These are phyloP conservation scores for Beauveria medogensis DNA, from an alignment of 2,329 filamentous ascomycete species.

Conservation along the genomic window DNA sequence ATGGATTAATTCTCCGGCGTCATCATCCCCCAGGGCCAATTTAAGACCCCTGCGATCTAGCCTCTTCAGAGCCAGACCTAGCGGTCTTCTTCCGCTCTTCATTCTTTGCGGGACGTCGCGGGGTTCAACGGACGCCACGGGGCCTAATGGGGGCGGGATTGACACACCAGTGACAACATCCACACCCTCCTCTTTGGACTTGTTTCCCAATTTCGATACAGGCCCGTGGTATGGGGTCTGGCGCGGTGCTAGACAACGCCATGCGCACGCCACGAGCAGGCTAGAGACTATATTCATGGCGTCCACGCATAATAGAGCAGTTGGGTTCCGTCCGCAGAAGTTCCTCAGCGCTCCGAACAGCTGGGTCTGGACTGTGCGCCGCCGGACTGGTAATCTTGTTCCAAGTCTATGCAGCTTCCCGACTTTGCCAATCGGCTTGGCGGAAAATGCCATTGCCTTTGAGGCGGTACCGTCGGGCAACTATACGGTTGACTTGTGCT, in stretches of 20 bases:
- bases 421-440: neutral
- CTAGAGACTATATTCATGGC: neutral
- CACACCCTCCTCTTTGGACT: neutral
- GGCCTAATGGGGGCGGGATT: neutral
- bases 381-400: neutral
- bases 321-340: neutral
- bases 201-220: slow-evolving; percentile 9
- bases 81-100: neutral
- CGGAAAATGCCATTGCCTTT: neutral
- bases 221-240: slow-evolving; percentile 6
- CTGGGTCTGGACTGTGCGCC: neutral
- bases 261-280: neutral
- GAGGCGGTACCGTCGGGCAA: neutral
- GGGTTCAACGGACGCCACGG: neutral
- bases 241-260: neutral
- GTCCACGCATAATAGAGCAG: neutral
- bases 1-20: neutral
- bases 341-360: neutral
- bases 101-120: neutral
- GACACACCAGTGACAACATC: neutral
- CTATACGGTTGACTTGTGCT: neutral
- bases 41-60: neutral
- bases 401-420: neutral
- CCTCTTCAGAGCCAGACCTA: neutral
- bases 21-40: neutral